Evolutionary conservation across 208 protist species (phyloP), one percentile per base, ranked within the genome.

Genomic region (Herpetomonas muscarum): DNA sequence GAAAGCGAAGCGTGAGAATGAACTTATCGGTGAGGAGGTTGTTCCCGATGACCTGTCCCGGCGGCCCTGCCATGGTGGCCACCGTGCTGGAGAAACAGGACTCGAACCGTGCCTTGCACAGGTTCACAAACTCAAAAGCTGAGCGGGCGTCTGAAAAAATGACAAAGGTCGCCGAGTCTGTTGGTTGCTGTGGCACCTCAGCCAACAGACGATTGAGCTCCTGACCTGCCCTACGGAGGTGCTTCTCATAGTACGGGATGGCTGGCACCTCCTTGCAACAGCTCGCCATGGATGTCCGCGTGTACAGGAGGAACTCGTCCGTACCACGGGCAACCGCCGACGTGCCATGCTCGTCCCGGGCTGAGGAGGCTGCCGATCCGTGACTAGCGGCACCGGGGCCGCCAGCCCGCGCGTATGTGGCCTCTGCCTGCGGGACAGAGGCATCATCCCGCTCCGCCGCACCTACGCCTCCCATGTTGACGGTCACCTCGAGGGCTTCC

Each of bases 71-170:
- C 51, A 91, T 85, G 42, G 64, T 69, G 12, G 81, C 78, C 46
- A 42, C 61, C 47, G 67, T 44, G n/a, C 61, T 66, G n/a, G 73
- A 74, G 13, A 64, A 53, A 47, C 64, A 17, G 3, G 74, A 60
- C 17, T 76, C 67, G 53, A 66, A 79, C 25, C 71, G 66, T 9
- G 68, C 61, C 6, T 73, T 61, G 59, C 90, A 88, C 36, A 94
- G 60, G 55, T 85, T 78, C 17, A 80, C 58, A 69, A 92, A 91
- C 58, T 90, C 79, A 62, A 82, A 85, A 3, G 87, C 84, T 21
- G 60, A 55, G 55, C 78, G 77, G 19, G 73, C 47, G 64, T 87
- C 64, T 9, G 36, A 65, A 77, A 94, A 94, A 6, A 89, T 51
- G 54, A 94, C 71, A 65, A 88, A 91, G 17, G 76, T 79, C 22